Evolutionary conservation across 2,329 filamentous ascomycete species (phyloP), one percentile per base, ranked within the genome.

Genomic region (Colletotrichum abscissum): DNA sequence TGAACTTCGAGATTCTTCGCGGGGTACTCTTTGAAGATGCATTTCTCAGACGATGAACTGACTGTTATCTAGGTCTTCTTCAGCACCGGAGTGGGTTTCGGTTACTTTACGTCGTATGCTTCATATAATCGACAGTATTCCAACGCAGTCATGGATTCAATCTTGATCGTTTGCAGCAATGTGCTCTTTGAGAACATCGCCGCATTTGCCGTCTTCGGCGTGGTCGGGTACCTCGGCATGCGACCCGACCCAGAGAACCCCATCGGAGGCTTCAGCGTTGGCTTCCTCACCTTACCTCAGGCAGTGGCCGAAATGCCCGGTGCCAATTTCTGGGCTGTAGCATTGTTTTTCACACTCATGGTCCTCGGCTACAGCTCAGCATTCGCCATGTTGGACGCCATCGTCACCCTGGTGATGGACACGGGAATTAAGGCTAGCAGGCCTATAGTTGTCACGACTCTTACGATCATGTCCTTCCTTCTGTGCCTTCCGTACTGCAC

Each of bases 341-440:
- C 88, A 0, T 80, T 90, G 1, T 91, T 91, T 78, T 89, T 91
- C 72, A 90, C 88, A 0, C 82, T 91, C 7, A 86, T 90, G 72
- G 86, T 90, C 0, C 84, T 91, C 0, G 89, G 89, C 0, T 89
- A 89, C 76, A 88, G 86, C 71, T 90, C 88, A 0, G 87, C 89
- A 1, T 90, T 90, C 72, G 88, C 88, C 60, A 89, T 91, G 88
- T 80, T 91, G 6, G 89, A 91, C 75, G 88, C 87, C 5, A 83
- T 87, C 5, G 86, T 87, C 8, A 91, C 89, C 0, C 77, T 90
- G 56, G 80, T 87, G 49, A 86, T 88, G 79, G 89, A 91, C 72
- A 83, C 86, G 0, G 87, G 88, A n/a, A 74, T 85, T 59, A 85
- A 86, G 75, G 77, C 81, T 16, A 86, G 85, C 2, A 83, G 87